Evolutionary conservation across 345 rosid species (phyloP).

Genomic region (Ceriops tagal): DNA sequence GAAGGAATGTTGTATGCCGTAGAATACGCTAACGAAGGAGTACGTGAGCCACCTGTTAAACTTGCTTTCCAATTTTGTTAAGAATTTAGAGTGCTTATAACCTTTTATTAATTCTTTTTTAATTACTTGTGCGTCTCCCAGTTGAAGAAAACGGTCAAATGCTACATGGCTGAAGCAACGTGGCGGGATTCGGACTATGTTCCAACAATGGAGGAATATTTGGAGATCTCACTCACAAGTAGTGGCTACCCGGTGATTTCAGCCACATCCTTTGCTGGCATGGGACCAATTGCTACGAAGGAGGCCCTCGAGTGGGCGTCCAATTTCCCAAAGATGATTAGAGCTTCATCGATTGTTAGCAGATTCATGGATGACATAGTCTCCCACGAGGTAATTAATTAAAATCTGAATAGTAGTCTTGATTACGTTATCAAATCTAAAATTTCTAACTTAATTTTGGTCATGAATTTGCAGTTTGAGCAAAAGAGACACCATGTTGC

Average conservation of each 20-base stretch:
- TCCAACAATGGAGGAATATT: conserved; percentile 22
- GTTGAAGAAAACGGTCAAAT: neutral
- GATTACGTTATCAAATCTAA: no score
- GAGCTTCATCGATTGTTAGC: conserved; percentile 1
- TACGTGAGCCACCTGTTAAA: neutral
- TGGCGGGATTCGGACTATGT: neutral
- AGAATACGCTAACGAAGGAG: conserved; percentile 9
- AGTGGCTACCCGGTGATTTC: neutral
- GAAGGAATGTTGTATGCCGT: conserved; percentile 10
- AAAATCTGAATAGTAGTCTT: no score
- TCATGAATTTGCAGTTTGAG: neutral
- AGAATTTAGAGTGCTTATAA: neutral
- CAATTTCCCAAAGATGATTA: conserved; percentile 8
- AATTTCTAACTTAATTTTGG: no score
- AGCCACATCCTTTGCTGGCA: conserved; percentile 6
- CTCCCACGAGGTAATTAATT: conserved; percentile 11
- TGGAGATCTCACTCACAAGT: neutral
- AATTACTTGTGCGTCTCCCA: neutral
- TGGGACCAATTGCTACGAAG: conserved; percentile 17
- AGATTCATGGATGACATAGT: conserved; percentile 30
- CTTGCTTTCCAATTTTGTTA: neutral
- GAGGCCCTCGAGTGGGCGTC: conserved; percentile 24
- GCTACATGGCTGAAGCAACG: conserved; percentile 1
- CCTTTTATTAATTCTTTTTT: neutral
- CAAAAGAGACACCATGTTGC: conserved; percentile 12